phyloP scores from a whole-genome alignment of 139 green algal genomes.

The Chlamydomonas sp. region DNA sequence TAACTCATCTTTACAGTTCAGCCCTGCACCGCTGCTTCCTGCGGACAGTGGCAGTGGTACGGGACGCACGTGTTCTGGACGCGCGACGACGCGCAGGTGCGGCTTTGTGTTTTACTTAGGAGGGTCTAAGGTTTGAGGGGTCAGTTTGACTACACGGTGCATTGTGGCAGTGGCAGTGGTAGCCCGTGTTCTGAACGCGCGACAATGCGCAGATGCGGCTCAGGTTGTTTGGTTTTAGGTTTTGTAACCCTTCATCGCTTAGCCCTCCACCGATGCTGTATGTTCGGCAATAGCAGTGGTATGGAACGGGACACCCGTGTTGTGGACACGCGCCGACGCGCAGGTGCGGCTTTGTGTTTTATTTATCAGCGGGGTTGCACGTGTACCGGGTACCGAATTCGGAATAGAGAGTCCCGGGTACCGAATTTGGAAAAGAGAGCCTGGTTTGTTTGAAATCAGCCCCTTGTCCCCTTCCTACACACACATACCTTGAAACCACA shows the following conservation, averaged over 20 bases:
- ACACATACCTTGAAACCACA: too few species aligned
- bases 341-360: too few species aligned
- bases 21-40: neutral
- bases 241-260: neutral
- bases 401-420: neutral
- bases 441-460: too few species aligned
- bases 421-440: too few species aligned
- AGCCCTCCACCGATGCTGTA: neutral
- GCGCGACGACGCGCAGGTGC: slow-evolving; percentile 53
- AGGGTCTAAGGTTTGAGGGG: too few species aligned
- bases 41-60: slow-evolving; percentile 71
- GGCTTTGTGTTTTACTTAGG: slow-evolving; percentile 35
- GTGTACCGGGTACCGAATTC: neutral
- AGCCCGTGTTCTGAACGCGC: too few species aligned
- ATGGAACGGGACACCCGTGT: neutral
- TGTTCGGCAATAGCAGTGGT: neutral
- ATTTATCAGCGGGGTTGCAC: neutral
- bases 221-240: too few species aligned
- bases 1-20: neutral
- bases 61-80: slow-evolving; percentile 58
- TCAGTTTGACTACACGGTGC: too few species aligned
- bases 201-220: too few species aligned
- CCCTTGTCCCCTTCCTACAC: neutral
- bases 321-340: neutral
- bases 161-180: too few species aligned